These are phyloP conservation scores for Gastrolobium bilobum DNA, from an alignment of 306 rosid species.

Conservation along the genomic window DNA sequence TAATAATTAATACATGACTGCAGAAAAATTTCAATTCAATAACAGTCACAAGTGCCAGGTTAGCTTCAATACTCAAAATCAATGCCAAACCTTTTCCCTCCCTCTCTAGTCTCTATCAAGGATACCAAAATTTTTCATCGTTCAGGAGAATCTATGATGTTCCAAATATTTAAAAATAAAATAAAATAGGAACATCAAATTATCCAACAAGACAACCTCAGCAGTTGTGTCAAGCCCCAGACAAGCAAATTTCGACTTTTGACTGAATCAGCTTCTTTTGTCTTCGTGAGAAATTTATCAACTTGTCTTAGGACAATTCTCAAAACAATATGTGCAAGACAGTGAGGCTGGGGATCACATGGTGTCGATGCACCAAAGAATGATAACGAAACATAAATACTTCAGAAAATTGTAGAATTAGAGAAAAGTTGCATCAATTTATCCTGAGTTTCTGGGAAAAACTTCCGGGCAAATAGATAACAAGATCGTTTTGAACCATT, in stretches of 20 bases:
- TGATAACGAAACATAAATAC: slow-evolving; percentile 37
- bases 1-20: slow-evolving; percentile 29
- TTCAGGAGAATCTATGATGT: slow-evolving; percentile 39
- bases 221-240: slow-evolving; percentile 39
- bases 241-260: neutral
- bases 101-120: slow-evolving; percentile 42
- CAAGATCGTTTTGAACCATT: slow-evolving; percentile 59
- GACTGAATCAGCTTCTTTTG: slow-evolving; percentile 43
- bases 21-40: slow-evolving; percentile 23
- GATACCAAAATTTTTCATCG: slow-evolving; percentile 44
- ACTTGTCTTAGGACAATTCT: slow-evolving; percentile 25
- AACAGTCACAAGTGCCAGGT: slow-evolving; percentile 40
- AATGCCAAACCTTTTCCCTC: slow-evolving; percentile 40
- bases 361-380: slow-evolving; percentile 56
- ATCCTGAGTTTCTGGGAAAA: slow-evolving; percentile 55
- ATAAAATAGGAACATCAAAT: slow-evolving; percentile 41
- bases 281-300: slow-evolving; percentile 35
- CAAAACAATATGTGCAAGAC: slow-evolving; percentile 47
- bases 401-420: slow-evolving; percentile 57
- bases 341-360: slow-evolving; percentile 44
- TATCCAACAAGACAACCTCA: slow-evolving; percentile 48
- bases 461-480: slow-evolving; percentile 61
- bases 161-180: slow-evolving; percentile 12
- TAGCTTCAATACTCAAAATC: slow-evolving; percentile 45
- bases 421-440: slow-evolving; percentile 53